These are phyloP conservation scores for Metschnikowia proteae DNA, from an alignment of 805 yeast genomes.

Conservation along the genomic window DNA sequence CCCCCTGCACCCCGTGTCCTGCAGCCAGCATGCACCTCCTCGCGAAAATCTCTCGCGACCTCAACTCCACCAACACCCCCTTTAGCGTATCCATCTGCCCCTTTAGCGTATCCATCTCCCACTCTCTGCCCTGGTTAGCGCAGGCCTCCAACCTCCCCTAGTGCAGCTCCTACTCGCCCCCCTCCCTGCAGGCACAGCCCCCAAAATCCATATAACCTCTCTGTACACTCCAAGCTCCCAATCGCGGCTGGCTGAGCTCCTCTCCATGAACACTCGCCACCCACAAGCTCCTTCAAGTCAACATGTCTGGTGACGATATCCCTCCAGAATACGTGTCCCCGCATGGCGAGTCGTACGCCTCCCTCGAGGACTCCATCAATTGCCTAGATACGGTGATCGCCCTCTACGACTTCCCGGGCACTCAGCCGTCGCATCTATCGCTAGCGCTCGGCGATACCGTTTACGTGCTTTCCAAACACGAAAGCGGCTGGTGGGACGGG, in stretches of 20 bases:
- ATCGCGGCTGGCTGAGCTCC: too few species aligned
- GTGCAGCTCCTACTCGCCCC: too few species aligned
- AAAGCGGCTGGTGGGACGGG: slow-evolving; percentile 89
- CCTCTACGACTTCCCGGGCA: slow-evolving; percentile 51
- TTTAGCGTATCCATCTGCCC: too few species aligned
- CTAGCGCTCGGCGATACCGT: slow-evolving; percentile 64
- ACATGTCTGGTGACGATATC: slow-evolving; percentile 28
- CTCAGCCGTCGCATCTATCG: slow-evolving; percentile 49
- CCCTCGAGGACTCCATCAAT: slow-evolving; percentile 17
- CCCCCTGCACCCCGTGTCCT: neutral
- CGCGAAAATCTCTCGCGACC: neutral
- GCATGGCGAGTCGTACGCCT: slow-evolving; percentile 19
- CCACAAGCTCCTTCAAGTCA: neutral
- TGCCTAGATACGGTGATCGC: slow-evolving; percentile 59
- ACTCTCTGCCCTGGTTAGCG: too few species aligned
- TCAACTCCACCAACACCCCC: neutral
- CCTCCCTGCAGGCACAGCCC: too few species aligned
- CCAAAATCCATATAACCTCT: too few species aligned
- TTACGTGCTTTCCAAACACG: slow-evolving; percentile 61
- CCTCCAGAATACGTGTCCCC: slow-evolving; percentile 40
- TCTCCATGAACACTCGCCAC: neutral
- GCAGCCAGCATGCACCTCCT: neutral
- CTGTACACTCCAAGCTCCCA: neutral
- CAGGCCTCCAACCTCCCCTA: too few species aligned
- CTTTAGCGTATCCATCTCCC: too few species aligned